A percentile compares a stretch with the other conserved stretches of the same genome.
phyloP scores from a whole-genome alignment of 495 filamentous ascomycete species.

The Cercophora newfieldiana region DNA sequence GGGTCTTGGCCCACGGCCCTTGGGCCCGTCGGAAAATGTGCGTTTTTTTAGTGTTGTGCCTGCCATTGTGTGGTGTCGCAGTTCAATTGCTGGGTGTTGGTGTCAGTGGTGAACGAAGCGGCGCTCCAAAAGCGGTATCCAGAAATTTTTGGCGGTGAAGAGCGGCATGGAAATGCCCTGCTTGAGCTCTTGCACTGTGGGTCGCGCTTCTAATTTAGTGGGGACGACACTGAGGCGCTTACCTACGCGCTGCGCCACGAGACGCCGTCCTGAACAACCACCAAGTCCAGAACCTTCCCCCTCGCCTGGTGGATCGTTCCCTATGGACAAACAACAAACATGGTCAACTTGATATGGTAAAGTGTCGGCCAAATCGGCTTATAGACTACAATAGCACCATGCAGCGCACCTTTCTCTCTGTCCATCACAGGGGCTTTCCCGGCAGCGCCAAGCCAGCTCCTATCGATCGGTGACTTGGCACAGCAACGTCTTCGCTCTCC shows the following conservation, averaged over 20 bases:
- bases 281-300: too few species aligned
- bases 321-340: background rate
- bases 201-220: background rate
- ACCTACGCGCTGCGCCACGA: background rate
- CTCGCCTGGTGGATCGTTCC: too few species aligned
- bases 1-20: conserved; percentile 54
- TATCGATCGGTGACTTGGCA: too few species aligned
- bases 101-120: background rate
- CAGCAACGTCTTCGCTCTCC: too few species aligned
- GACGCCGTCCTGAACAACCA: background rate
- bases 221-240: too few species aligned
- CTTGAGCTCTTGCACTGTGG: background rate
- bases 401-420: too few species aligned
- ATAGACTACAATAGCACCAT: too few species aligned
- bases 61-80: conserved; percentile 30
- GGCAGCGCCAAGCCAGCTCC: too few species aligned
- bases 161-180: conserved; percentile 21
- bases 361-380: too few species aligned
- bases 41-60: conserved; percentile 35
- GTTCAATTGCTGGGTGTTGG: conserved; percentile 13
- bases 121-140: conserved; percentile 15
- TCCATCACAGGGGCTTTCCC: too few species aligned
- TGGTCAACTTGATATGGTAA: background rate
- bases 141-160: conserved; percentile 42
- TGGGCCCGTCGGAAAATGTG: conserved; percentile 51